Evolutionary conservation across 345 rosid species (phyloP), one percentile per base, ranked within the genome.

Genomic region (Eucalyptus erythrocorys): DNA sequence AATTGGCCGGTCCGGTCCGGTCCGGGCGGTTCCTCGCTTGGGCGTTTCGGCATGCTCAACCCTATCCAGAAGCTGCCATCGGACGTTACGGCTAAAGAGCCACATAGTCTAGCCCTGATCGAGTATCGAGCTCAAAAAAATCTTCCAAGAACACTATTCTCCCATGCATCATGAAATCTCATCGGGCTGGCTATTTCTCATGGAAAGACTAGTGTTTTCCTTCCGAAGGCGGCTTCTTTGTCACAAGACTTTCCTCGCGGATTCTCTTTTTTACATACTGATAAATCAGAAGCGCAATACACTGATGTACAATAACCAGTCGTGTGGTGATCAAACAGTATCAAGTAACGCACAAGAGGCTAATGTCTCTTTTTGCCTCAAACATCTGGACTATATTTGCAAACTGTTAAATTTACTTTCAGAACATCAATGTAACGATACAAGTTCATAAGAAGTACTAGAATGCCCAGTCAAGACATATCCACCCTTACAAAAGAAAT

Each of bases 361-460:
- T 0, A 2, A 0, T 57, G 0, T 26, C 7, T 57, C n/a, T 26
- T 57, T 57, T 26, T 11, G 4, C n/a, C 2, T 0, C 0, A 0
- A 57, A 26, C 64, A 57, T 57, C n/a, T 26, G 7, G 0, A 57
- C 15, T 11, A 1, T 27, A 27, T 27, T 11, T 26, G 66, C 66
- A 26, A 26, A 3, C 7, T 57, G 4, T n/a, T 57, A 26, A 0
- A 11, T 24, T 57, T 5, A 26, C 0, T 57, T 26, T 0, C n/a
- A 26, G 66, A 57, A 57, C 4, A 26, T 57, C 30, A 5, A 10
- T 1, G n/a, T 0, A 7, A 26, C 15, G 0, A 11, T n/a, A 57
- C 0, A 24, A 57, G n/a, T 5, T 26, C 66, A 5, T 57, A 0
- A 57, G 2, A 10, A 26, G n/a, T 26, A 57, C n/a, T 1, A 0